A percentile compares a stretch with the other conserved stretches of the same genome.
phyloP scores from a whole-genome alignment of 2,329 filamentous ascomycete species.

The Pochonia chlamydosporia region DNA sequence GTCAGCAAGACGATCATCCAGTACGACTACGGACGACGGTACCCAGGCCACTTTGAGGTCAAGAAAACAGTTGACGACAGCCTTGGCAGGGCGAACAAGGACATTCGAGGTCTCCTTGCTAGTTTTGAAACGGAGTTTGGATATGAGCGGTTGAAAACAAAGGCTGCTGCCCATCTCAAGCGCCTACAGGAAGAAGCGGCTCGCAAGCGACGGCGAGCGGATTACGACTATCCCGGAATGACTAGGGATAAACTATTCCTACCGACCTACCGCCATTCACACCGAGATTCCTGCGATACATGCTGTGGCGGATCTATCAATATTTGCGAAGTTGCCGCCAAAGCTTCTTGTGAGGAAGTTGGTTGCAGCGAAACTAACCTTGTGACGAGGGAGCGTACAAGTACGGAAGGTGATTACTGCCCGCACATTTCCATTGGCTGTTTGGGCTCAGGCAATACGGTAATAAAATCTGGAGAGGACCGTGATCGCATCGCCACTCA shows the following conservation, averaged over 20 bases:
- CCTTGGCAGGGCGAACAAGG: constrained; percentile 19
- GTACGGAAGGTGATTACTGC: constrained; percentile 7
- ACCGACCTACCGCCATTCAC: constrained; percentile 22
- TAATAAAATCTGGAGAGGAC: too few relatives aligned
- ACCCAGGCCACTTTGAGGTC: constrained; percentile 15
- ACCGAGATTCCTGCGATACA: constrained; percentile 10
- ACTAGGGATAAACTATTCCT: constrained; percentile 21
- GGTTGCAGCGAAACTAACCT: constrained; percentile 17
- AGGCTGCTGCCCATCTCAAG: constrained; percentile 8
- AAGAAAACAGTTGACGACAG: constrained; percentile 20
- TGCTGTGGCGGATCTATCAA: constrained; percentile 5
- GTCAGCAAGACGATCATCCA: constrained; percentile 22
- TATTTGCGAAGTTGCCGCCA: constrained; percentile 17
- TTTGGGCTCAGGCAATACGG: constrained; percentile 32
- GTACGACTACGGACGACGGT: constrained; percentile 22
- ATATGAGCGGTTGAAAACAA: constrained; percentile 8
- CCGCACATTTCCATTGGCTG: too few relatives aligned
- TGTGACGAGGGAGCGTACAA: constrained; percentile 3
- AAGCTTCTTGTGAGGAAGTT: constrained; percentile 19
- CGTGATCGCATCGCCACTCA: constrained; percentile 27
- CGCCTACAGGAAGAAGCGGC: constrained; percentile 12
- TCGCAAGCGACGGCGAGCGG: constrained; percentile 4
- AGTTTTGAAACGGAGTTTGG: constrained; percentile 13
- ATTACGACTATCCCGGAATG: constrained; percentile 19
- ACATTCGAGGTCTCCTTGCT: constrained; percentile 22